Evolutionary conservation across 225 moss, liverwort and hornwort species (phyloP).

Genomic region (Pleurozium schreberi): DNA sequence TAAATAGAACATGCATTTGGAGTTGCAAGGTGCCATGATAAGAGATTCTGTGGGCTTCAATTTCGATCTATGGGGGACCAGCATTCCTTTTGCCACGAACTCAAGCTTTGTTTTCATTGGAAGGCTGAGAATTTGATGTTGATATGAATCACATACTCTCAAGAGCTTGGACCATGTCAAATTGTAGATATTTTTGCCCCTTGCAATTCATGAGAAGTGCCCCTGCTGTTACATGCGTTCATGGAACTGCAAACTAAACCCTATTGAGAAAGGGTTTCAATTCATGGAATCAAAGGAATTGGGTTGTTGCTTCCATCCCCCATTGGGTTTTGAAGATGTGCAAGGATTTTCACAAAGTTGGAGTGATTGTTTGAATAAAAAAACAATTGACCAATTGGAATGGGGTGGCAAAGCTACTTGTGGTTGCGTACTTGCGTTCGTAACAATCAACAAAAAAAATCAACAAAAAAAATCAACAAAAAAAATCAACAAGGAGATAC

Average conservation of each 20-base stretch:
- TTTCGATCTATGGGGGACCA: neutral
- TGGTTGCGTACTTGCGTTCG: rapidly evolving
- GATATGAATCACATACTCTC: neutral
- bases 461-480: too few species aligned
- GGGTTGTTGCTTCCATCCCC: neutral
- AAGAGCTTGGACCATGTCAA: neutral
- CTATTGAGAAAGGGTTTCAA: neutral
- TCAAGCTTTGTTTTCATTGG: neutral
- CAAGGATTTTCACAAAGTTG: too few species aligned
- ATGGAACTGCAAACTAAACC: neutral
- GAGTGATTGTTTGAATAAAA: neutral
- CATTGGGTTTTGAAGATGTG: neutral
- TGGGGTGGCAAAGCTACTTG: neutral
- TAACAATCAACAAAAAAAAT: neutral
- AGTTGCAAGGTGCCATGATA: neutral
- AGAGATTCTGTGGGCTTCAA: neutral
- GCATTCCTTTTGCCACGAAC: neutral
- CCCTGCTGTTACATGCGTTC: neutral
- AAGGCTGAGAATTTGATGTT: neutral
- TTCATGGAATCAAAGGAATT: neutral
- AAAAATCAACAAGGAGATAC: too few species aligned
- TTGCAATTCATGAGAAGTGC: neutral
- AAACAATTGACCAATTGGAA: too few species aligned
- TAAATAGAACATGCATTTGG: neutral
- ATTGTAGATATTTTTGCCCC: neutral